Percentiles rank a stretch among this genome's conserved stretches.
phyloP scores from a whole-genome alignment of 192 early-diverging fungal genomes.

The Glomus cerebriforme region DNA sequence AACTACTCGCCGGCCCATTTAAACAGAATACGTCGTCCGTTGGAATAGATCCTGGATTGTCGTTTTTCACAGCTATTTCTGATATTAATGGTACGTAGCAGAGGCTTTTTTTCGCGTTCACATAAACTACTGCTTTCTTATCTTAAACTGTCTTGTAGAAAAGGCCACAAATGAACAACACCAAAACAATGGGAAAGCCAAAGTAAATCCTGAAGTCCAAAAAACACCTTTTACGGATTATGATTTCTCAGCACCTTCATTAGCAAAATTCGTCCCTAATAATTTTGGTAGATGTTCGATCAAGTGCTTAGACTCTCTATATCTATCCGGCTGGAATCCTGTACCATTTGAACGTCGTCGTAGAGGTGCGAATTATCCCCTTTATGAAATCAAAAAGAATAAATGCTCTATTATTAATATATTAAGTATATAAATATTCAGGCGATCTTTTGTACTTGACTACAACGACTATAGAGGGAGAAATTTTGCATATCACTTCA shows the following conservation, averaged over 20 bases:
- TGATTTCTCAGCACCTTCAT: conserved; percentile 46
- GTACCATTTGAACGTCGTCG: conserved; percentile 73
- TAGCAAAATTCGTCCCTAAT: conserved; percentile 59
- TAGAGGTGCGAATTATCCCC: conserved; percentile 46
- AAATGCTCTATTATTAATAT: neutral
- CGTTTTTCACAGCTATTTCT: conserved; percentile 68
- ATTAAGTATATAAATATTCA: neutral
- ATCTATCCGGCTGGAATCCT: conserved; percentile 93
- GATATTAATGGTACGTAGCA: conserved; percentile 56
- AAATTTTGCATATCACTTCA: conserved; percentile 84
- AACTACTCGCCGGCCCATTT: conserved; percentile 78
- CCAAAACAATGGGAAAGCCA: conserved; percentile 4
- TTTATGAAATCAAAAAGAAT: neutral
- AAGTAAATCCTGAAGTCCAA: conserved; percentile 40
- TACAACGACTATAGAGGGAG: conserved; percentile 84
- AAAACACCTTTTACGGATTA: conserved; percentile 53
- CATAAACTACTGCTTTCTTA: neutral
- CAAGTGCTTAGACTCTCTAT: conserved; percentile 71
- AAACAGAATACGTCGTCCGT: conserved; percentile 53
- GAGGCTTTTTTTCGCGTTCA: neutral
- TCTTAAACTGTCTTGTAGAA: neutral
- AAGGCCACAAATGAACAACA: conserved; percentile 18
- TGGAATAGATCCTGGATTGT: conserved; percentile 74
- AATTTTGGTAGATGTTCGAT: conserved; percentile 56
- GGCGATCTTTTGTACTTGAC: conserved; percentile 91